These are phyloP conservation scores for Pharnaceum exiguum DNA, from an alignment of 148 eudicot genomes.

Conservation along the genomic window DNA sequence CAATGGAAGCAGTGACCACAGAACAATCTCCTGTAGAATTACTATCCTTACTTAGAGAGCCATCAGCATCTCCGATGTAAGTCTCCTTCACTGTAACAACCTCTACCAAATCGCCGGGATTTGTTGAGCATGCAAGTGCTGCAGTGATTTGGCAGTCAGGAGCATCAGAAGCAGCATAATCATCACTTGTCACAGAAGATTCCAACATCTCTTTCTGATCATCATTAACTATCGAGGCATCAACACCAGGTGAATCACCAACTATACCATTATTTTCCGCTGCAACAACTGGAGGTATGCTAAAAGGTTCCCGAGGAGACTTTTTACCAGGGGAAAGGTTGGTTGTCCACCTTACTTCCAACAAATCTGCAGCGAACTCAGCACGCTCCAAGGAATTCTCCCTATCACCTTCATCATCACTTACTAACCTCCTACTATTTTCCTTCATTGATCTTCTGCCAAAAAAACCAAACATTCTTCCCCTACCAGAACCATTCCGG, in stretches of 20 bases:
- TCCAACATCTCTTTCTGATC: neutral
- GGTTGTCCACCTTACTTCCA: constrained; percentile 91
- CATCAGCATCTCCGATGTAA: constrained; percentile 15
- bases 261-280: neutral
- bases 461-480: constrained; percentile 62
- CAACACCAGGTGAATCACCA: neutral
- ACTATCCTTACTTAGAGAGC: constrained; percentile 13
- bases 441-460: constrained; percentile 52
- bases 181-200: constrained; percentile 7
- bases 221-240: neutral
- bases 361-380: constrained; percentile 90
- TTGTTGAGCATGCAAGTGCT: constrained; percentile 25
- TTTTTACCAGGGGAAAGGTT: constrained; percentile 43
- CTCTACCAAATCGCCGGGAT: constrained; percentile 19
- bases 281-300: constrained; percentile 15
- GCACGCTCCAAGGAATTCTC: constrained; percentile 60
- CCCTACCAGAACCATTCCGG: constrained; percentile 31
- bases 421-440: constrained; percentile 25
- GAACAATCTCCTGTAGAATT: constrained; percentile 11
- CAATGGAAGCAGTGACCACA: constrained; percentile 13
- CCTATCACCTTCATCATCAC: constrained; percentile 27
- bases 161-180: neutral
- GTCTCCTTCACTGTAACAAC: constrained; percentile 21
- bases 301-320: constrained; percentile 10
- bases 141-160: constrained; percentile 18